Conservation (phyloP, 1,139 yeast species). For the Scheffersomyces illinoinensis region DNA sequence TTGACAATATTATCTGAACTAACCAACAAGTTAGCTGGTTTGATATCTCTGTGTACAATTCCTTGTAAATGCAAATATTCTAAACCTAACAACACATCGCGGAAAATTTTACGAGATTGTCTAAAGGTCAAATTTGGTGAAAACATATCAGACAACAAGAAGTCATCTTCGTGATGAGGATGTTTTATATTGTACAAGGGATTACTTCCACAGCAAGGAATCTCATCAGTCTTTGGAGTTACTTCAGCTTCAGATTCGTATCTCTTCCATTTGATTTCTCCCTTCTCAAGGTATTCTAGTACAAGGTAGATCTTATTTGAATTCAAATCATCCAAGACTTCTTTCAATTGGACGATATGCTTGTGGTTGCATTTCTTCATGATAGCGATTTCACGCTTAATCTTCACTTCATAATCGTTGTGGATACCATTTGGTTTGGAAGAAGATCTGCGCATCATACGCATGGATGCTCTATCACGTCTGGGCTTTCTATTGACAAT, state of each 20-base stretch:
- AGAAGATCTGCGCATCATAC: slow-evolving; percentile 39
- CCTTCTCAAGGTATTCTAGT: slow-evolving; percentile 86
- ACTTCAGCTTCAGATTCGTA: background rate
- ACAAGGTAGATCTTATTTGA: slow-evolving; percentile 88
- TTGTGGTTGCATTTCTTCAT: slow-evolving; percentile 93
- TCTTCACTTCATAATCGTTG: slow-evolving; percentile 60
- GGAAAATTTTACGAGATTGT: slow-evolving; percentile 68
- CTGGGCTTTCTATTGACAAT: slow-evolving; percentile 77
- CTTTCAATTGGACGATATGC: slow-evolving; percentile 82
- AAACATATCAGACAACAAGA: slow-evolving; percentile 42
- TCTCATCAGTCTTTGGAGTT: slow-evolving; percentile 13
- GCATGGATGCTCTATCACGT: slow-evolving; percentile 53
- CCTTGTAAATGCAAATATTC: slow-evolving; percentile 94
- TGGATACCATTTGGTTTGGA: slow-evolving; percentile 14
- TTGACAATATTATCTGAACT: slow-evolving; percentile 75
- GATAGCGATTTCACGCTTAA: slow-evolving; percentile 90
- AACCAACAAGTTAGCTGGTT: slow-evolving; percentile 89
- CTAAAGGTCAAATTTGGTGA: slow-evolving; percentile 64
- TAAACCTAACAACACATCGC: slow-evolving; percentile 86
- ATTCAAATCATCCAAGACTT: slow-evolving; percentile 84
- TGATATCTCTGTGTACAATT: slow-evolving; percentile 93
- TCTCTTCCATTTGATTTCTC: slow-evolving; percentile 87
- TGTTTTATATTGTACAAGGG: slow-evolving; percentile 10
- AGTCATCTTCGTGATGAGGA: slow-evolving; percentile 27
- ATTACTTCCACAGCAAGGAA: slow-evolving; percentile 40